phyloP scores from a whole-genome alignment of 441 rosid genomes.

The Erodium texanum region DNA sequence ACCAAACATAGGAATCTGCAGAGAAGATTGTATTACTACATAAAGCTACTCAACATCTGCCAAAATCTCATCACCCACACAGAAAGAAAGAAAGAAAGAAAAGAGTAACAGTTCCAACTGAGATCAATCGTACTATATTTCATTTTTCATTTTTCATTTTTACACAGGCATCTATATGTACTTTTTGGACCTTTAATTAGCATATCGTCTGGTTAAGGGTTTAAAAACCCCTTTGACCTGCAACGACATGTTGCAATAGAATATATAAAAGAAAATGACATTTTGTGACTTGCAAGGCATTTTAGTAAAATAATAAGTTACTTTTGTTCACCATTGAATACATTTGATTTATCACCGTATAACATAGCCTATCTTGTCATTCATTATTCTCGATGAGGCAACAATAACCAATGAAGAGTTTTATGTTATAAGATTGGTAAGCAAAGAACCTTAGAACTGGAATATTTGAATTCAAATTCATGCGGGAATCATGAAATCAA shows the following conservation, averaged over 20 bases:
- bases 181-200: not conserved
- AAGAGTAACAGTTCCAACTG: not conserved
- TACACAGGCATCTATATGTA: not conserved
- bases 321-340: not conserved
- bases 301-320: not conserved
- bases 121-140: not conserved
- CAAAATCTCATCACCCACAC: conserved; percentile 1
- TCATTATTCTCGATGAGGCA: not conserved
- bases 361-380: not conserved
- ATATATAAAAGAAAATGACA: not conserved
- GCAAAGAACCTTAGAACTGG: not conserved
- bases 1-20: conserved; percentile 91
- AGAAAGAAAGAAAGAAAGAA: too few relatives aligned
- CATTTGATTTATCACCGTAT: not conserved
- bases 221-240: not conserved
- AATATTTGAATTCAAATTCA: not conserved
- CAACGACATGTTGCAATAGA: not conserved
- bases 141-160: not conserved
- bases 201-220: not conserved
- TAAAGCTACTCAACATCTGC: conserved; percentile 13
- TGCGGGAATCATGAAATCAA: not conserved
- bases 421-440: not conserved
- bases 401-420: not conserved
- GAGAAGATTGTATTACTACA: conserved; percentile 19
- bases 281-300: not conserved